phyloP scores from a whole-genome alignment of 495 filamentous ascomycete genomes.

The Letharia lupina region DNA sequence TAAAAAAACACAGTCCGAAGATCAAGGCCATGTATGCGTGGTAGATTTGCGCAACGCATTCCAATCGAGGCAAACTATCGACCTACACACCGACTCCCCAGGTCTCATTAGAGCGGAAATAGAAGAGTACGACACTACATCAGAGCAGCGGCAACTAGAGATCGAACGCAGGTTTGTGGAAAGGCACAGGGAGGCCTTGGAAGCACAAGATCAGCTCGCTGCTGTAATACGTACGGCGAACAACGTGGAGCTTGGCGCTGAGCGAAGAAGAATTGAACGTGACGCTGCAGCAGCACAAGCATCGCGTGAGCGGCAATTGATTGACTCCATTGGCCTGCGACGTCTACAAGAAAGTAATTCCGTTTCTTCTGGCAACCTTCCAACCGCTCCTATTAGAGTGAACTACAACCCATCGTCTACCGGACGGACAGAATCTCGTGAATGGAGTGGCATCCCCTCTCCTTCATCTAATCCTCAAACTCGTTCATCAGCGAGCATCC shows the following conservation, averaged over 20 bases:
- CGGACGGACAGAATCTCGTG: slow-evolving; percentile 6
- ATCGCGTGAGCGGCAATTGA: slow-evolving; percentile 48
- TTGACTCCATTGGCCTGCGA: slow-evolving; percentile 43
- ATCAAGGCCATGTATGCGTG: slow-evolving; percentile 73
- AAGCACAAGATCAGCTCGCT: slow-evolving; percentile 24
- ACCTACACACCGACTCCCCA: slow-evolving; percentile 50
- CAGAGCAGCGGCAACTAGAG: slow-evolving; percentile 31
- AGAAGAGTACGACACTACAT: slow-evolving; percentile 37
- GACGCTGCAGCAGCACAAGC: slow-evolving; percentile 23
- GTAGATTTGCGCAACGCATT: slow-evolving; percentile 77
- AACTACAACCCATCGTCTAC: slow-evolving; percentile 16
- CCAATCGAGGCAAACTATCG: slow-evolving; percentile 62
- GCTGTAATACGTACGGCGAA: slow-evolving; percentile 34
- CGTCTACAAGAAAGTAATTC: slow-evolving; percentile 13
- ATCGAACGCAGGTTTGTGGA: slow-evolving; percentile 45
- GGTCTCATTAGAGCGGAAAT: slow-evolving; percentile 39
- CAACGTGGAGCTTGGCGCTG: slow-evolving; percentile 33
- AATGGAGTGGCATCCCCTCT: slow-evolving; percentile 13
- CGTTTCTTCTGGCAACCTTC: slow-evolving; percentile 1
- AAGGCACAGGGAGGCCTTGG: slow-evolving; percentile 29
- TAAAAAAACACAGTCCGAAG: slow-evolving; percentile 48
- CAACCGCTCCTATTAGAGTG: slow-evolving; percentile 20
- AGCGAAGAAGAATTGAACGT: slow-evolving; percentile 29
- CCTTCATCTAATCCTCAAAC: slow-evolving; percentile 12
- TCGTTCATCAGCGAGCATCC: slow-evolving; percentile 20